Evolutionary conservation across 2,329 filamentous ascomycete genomes (phyloP).

Genomic region (Hysterium pulicare): DNA sequence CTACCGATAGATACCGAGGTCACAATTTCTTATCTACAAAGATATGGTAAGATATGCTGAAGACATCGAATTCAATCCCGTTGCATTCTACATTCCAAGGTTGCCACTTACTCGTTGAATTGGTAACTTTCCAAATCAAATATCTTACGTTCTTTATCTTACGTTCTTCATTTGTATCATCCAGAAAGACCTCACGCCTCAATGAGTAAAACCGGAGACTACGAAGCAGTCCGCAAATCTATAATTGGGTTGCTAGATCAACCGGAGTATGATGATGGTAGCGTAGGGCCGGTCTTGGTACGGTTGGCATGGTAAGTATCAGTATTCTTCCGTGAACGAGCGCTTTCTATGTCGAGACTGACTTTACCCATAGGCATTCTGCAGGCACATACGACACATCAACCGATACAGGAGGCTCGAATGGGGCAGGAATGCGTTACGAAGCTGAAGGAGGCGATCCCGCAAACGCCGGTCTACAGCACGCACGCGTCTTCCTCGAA

Average conservation of each 20-base stretch:
- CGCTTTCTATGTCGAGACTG: neutral
- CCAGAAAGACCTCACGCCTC: too few relatives aligned
- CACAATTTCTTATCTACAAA: too few relatives aligned
- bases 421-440: constrained; percentile 65
- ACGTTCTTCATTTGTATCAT: too few relatives aligned
- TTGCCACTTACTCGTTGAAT: too few relatives aligned
- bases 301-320: constrained; percentile 57
- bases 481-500: constrained; percentile 62
- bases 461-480: constrained; percentile 62
- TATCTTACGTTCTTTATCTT: too few relatives aligned
- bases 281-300: constrained; percentile 61
- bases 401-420: constrained; percentile 61
- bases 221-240: constrained; percentile 52
- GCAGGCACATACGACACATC: constrained; percentile 59
- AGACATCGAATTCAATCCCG: too few relatives aligned
- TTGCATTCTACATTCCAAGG: too few relatives aligned
- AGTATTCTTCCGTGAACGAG: neutral
- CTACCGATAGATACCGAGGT: too few relatives aligned
- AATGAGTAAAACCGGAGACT: constrained; percentile 17
- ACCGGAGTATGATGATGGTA: constrained; percentile 64
- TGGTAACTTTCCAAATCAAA: too few relatives aligned
- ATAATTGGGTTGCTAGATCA: constrained; percentile 54
- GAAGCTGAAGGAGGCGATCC: constrained; percentile 63
- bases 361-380: constrained; percentile 53
- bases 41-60: too few relatives aligned